These are phyloP conservation scores for Botrytis galanthina DNA, from an alignment of 2,329 filamentous ascomycete genomes.

Conservation along the genomic window DNA sequence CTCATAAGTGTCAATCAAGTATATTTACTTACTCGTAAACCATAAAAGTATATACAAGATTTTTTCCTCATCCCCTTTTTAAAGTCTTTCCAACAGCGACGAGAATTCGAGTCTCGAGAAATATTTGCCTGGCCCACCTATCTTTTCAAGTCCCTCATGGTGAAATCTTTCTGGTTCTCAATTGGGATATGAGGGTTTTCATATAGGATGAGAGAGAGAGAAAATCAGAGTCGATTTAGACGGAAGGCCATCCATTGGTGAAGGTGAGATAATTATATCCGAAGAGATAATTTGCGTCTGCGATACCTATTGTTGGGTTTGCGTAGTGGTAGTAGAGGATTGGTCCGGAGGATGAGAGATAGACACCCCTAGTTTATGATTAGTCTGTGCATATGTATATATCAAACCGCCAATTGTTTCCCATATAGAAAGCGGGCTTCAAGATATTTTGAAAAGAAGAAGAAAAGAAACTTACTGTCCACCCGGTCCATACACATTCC, in stretches of 20 bases:
- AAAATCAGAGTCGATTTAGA: slow-evolving; percentile 28
- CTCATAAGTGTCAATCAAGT: too few relatives aligned
- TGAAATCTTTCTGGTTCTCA: neutral
- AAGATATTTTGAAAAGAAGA: too few relatives aligned
- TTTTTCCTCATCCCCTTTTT: too few relatives aligned
- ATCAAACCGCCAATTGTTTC: too few relatives aligned
- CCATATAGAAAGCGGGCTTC: too few relatives aligned
- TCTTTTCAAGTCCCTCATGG: too few relatives aligned
- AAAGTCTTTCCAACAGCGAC: neutral
- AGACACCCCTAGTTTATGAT: slow-evolving; percentile 35
- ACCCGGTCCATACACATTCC: slow-evolving; percentile 61
- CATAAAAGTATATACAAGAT: too few relatives aligned
- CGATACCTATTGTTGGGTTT: slow-evolving; percentile 51
- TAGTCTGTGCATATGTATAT: neutral
- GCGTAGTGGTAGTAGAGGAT: slow-evolving; percentile 60
- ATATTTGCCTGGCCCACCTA: too few relatives aligned
- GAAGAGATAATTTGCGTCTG: slow-evolving; percentile 45
- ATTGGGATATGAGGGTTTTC: neutral
- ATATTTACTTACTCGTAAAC: too few relatives aligned
- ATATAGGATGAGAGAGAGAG: neutral
- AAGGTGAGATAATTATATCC: slow-evolving; percentile 46
- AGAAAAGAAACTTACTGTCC: slow-evolving; percentile 46
- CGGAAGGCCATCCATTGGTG: slow-evolving; percentile 45
- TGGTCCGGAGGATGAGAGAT: slow-evolving; percentile 10
- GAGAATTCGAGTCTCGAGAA: neutral